phyloP scores from a whole-genome alignment of 2,329 filamentous ascomycete species.

The Ophidiomyces ophidiicola region DNA sequence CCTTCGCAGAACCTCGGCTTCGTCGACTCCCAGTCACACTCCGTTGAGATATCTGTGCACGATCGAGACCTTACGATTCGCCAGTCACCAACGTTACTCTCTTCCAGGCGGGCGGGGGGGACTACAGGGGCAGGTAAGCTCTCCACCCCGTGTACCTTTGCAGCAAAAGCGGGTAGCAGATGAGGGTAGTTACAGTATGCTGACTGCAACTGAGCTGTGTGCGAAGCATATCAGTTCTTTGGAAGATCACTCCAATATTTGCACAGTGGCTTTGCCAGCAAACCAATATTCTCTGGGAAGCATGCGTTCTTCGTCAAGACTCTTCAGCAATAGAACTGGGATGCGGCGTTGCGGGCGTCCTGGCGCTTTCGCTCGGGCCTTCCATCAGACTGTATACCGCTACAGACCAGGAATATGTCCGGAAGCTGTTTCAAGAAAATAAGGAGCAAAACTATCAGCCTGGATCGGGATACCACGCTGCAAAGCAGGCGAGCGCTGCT shows the following conservation, averaged over 20 bases:
- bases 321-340: slow-evolving; percentile 70
- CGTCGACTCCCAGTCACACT: slow-evolving; percentile 56
- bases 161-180: background rate
- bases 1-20: slow-evolving; percentile 73
- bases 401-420: slow-evolving; percentile 80
- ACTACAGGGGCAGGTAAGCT: slow-evolving; percentile 57
- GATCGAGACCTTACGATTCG: slow-evolving; percentile 61
- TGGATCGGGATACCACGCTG: background rate
- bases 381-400: slow-evolving; percentile 56
- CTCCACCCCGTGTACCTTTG: background rate
- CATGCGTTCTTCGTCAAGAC: slow-evolving; percentile 40
- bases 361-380: slow-evolving; percentile 56
- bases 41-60: slow-evolving; percentile 55
- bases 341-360: slow-evolving; percentile 71
- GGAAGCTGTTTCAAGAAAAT: slow-evolving; percentile 65
- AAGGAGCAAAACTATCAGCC: slow-evolving; percentile 38
- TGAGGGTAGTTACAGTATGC: background rate
- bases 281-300: slow-evolving; percentile 50
- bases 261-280: slow-evolving; percentile 62
- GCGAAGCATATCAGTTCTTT: slow-evolving; percentile 50
- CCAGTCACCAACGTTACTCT: slow-evolving; percentile 73
- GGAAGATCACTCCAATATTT: slow-evolving; percentile 78
- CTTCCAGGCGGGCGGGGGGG: slow-evolving; percentile 59
- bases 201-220: slow-evolving; percentile 7
- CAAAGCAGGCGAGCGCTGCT: background rate